phyloP scores from a whole-genome alignment of 371 early-diverging fungal species.

The Haplosporangium sp. region DNA sequence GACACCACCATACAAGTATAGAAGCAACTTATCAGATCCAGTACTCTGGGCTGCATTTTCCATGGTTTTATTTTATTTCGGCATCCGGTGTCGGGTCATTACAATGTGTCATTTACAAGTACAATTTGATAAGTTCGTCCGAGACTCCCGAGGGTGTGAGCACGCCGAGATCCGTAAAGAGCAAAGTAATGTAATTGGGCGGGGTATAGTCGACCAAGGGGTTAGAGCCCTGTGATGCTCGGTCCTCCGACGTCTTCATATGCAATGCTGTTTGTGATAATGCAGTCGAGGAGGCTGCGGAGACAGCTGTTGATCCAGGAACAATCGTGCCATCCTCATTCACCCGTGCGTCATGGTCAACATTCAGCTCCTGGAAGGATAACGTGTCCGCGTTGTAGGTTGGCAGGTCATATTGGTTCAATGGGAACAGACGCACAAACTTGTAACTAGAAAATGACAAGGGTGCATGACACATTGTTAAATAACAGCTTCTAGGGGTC shows the following conservation, averaged over 20 bases:
- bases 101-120: constrained; percentile 59
- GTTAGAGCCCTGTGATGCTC: constrained; percentile 62
- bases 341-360: constrained; percentile 33
- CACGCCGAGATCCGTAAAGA: constrained; percentile 94
- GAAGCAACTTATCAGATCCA: not conserved
- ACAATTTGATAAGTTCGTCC: constrained; percentile 90
- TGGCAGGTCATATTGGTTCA: constrained; percentile 89
- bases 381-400: constrained; percentile 74
- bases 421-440: constrained; percentile 91
- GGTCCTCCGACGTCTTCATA: constrained; percentile 51
- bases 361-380: constrained; percentile 64
- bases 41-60: not conserved
- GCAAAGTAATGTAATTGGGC: constrained; percentile 88
- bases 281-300: constrained; percentile 24
- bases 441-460: constrained; percentile 79
- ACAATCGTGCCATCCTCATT: constrained; percentile 18
- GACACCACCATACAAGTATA: not conserved
- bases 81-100: too few relatives aligned
- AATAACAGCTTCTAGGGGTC: not conserved
- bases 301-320: constrained; percentile 2
- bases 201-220: constrained; percentile 96
- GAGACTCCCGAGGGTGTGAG: constrained; percentile 93
- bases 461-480: not conserved
- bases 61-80: not conserved
- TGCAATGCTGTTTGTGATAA: constrained; percentile 47